Evolutionary conservation across 371 early-diverging fungal genomes (phyloP), one percentile per base, ranked within the genome.

Genomic region (Mortierella sp.): DNA sequence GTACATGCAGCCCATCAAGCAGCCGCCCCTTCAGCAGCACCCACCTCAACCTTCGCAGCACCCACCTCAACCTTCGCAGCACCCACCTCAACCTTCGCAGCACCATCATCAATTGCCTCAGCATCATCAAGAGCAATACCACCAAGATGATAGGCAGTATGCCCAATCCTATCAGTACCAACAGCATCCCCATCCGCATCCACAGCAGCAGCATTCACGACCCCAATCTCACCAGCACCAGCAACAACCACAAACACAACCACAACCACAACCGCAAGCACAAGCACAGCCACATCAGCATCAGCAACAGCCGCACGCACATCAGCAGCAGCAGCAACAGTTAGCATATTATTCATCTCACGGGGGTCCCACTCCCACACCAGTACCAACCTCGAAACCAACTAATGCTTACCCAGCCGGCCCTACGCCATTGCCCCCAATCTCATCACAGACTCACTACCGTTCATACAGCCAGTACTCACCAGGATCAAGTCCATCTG

Each of bases 361-460:
- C 16, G 21, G 74, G 5, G 21, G 77, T 8, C n/a, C 77, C 13
- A 71, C 83, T 9, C 69, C 84, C 26, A 50, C 82, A 28, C 50
- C 46, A 70, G 28, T 69, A n/a, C 57, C 76, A 10, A 57, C 73
- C 19, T 16, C 81, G 31, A 53, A 54, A 8, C 50, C 75, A 0
- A 40, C 79, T 2, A 72, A 44, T 50, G 16, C 34, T 5, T 73
- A 76, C 54, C 53, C 74, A 19, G 53, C 71, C 21, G 55, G 46
- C 51, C 69, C 79, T 24, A 26, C 55, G 26, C 71, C 83, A 24
- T 50, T 83, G 24, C 80, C 83, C 9, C 55, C 83, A 19, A 80
- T 83, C 43, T 75, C 84, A 2, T 71, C 78, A 4, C 84, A 79
- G 34, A 48, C 84, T 9, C 77, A 80, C 44, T 83, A 72, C 73